phyloP scores from a whole-genome alignment of 768 basidiomycete species.

The Chalciporus pseudorubinellus region DNA sequence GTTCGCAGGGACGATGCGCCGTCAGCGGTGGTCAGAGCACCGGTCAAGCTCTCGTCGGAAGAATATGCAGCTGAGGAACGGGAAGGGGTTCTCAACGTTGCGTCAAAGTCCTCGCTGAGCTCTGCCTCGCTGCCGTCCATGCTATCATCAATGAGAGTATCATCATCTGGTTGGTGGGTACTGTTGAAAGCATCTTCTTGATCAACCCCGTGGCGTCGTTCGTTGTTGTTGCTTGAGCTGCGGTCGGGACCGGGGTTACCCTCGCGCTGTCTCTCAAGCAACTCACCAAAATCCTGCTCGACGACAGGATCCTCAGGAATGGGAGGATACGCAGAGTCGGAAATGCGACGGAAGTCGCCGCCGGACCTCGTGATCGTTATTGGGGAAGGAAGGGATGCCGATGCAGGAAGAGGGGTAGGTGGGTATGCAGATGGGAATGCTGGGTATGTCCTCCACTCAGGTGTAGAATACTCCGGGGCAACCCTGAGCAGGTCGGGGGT shows the following conservation, averaged over 20 bases:
- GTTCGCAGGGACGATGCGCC: conserved; percentile 39
- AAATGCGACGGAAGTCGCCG: conserved; percentile 1
- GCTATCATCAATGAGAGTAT: conserved; percentile 23
- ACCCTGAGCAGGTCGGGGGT: conserved; percentile 20
- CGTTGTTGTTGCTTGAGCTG: conserved; percentile 58
- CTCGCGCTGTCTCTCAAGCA: conserved; percentile 67
- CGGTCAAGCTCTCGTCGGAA: conserved; percentile 27
- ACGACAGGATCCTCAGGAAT: conserved; percentile 39
- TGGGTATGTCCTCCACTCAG: conserved; percentile 75
- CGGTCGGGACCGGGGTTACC: conserved; percentile 56
- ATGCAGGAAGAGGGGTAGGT: conserved; percentile 54
- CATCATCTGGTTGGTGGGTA: conserved; percentile 15
- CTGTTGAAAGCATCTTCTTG: conserved; percentile 2
- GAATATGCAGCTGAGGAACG: conserved; percentile 24
- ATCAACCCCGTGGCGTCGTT: conserved; percentile 40
- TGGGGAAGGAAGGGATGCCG: conserved; percentile 32
- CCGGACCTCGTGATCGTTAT: conserved; percentile 4
- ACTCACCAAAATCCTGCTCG: conserved; percentile 63
- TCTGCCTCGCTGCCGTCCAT: conserved; percentile 26
- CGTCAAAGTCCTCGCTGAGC: conserved; percentile 52
- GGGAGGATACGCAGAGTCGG: conserved; percentile 18
- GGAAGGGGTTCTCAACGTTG: conserved; percentile 65
- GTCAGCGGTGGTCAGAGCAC: conserved; percentile 39
- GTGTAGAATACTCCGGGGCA: conserved; percentile 35
- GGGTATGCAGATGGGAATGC: conserved; percentile 78